Percentiles rank a stretch among this genome's conserved stretches.
Conservation (phyloP, 768 basidiomycete genomes). For the Steccherinum ochraceum region DNA sequence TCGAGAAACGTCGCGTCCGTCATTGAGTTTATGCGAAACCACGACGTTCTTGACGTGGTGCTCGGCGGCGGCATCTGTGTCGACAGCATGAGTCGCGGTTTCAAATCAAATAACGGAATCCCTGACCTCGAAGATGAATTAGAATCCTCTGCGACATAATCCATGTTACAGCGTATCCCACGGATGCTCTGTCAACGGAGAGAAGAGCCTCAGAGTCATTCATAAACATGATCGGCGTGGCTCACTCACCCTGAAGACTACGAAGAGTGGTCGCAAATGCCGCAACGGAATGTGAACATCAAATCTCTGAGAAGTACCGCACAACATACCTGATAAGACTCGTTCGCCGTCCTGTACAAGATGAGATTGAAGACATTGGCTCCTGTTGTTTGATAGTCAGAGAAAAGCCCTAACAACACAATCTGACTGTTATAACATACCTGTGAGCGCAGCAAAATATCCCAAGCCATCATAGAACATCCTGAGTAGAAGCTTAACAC, state of each 20-base stretch:
- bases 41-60: neutral
- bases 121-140: constrained; percentile 27
- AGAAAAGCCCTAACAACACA: too few relatives aligned
- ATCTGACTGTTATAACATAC: constrained; percentile 19
- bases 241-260: constrained; percentile 19
- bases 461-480: constrained; percentile 66
- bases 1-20: neutral
- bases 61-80: constrained; percentile 10
- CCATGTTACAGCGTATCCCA: constrained; percentile 29
- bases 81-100: neutral
- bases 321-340: constrained; percentile 15
- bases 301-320: constrained; percentile 3
- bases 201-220: too few relatives aligned
- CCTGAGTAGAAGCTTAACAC: constrained; percentile 25
- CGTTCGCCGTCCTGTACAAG: constrained; percentile 16
- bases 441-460: constrained; percentile 52
- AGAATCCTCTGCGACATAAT: constrained; percentile 31
- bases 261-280: neutral
- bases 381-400: constrained; percentile 8
- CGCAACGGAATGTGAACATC: too few relatives aligned
- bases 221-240: too few relatives aligned
- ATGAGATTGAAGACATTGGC: constrained; percentile 22
- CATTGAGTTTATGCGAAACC: neutral
- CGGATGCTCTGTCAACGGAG: constrained; percentile 18
- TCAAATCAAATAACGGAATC: neutral